Evolutionary conservation across 2,329 filamentous ascomycete species (phyloP).

Genomic region (Neonectria ditissima): DNA sequence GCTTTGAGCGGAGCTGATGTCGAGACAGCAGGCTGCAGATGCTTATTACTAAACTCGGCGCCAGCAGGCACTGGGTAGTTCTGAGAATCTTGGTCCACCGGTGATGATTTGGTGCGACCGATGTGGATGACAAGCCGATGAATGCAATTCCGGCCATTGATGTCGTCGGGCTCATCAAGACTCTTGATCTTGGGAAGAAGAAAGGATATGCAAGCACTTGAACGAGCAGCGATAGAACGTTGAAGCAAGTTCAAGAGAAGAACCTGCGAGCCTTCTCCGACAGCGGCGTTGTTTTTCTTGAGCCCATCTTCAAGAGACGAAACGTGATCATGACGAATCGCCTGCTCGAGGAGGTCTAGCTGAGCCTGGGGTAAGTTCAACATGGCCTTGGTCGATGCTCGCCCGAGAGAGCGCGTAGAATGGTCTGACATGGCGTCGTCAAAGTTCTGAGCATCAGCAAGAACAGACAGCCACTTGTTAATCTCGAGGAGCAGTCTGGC

Average conservation of each 20-base stretch:
- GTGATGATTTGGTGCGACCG: slow-evolving; percentile 74
- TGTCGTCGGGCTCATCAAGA: slow-evolving; percentile 88
- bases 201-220: slow-evolving; percentile 76
- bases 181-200: slow-evolving; percentile 76
- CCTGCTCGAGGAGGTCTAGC: slow-evolving; percentile 78
- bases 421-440: slow-evolving; percentile 82
- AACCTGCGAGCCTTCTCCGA: slow-evolving; percentile 63
- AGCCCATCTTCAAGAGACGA: slow-evolving; percentile 67
- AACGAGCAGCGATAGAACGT: slow-evolving; percentile 77
- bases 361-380: slow-evolving; percentile 76
- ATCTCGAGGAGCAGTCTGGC: slow-evolving; percentile 69
- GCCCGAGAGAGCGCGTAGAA: slow-evolving; percentile 80
- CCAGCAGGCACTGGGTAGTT: slow-evolving; percentile 62
- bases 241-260: slow-evolving; percentile 86
- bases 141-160: slow-evolving; percentile 93
- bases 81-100: slow-evolving; percentile 63
- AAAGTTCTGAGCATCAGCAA: slow-evolving; percentile 80
- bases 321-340: slow-evolving; percentile 76
- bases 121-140: slow-evolving; percentile 94
- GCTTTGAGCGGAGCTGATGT: slow-evolving; percentile 71
- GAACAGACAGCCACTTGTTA: slow-evolving; percentile 89
- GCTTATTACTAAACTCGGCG: slow-evolving; percentile 72
- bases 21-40: slow-evolving; percentile 82
- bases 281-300: slow-evolving; percentile 63
- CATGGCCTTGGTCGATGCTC: slow-evolving; percentile 80